These are phyloP conservation scores for Trichoderma polysporum DNA, from an alignment of 2,329 filamentous ascomycete genomes.

Conservation along the genomic window DNA sequence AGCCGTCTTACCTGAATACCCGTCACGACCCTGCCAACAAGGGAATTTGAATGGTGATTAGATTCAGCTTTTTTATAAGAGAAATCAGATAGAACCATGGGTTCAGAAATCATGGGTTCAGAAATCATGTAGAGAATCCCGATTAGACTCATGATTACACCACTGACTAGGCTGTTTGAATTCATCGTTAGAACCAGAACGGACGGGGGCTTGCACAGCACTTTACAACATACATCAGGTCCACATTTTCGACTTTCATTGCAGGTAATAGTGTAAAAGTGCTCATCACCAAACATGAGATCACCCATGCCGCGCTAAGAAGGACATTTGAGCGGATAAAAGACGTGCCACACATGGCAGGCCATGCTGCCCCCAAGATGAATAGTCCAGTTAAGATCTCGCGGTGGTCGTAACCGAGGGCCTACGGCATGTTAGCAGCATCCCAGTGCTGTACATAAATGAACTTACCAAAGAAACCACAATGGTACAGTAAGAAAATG, in stretches of 20 bases:
- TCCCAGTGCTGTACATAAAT: neutral
- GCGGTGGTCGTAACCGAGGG: slow-evolving; percentile 87
- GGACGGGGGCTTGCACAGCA: too few relatives aligned
- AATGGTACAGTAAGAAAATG: slow-evolving; percentile 66
- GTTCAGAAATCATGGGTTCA: slow-evolving; percentile 68
- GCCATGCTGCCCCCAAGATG: slow-evolving; percentile 75
- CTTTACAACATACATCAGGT: slow-evolving; percentile 62
- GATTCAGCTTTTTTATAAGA: slow-evolving; percentile 27
- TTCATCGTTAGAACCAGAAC: slow-evolving; percentile 20
- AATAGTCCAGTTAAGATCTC: slow-evolving; percentile 84
- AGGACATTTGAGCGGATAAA: slow-evolving; percentile 68
- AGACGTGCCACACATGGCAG: slow-evolving; percentile 65
- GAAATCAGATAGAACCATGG: slow-evolving; percentile 52
- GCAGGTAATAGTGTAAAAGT: slow-evolving; percentile 86
- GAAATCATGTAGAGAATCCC: slow-evolving; percentile 78
- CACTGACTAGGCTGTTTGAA: slow-evolving; percentile 64
- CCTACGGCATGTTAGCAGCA: slow-evolving; percentile 48
- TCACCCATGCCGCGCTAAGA: slow-evolving; percentile 68
- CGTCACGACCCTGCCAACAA: slow-evolving; percentile 58
- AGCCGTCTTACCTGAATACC: slow-evolving; percentile 58
- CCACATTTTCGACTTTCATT: slow-evolving; percentile 76
- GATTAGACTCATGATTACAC: slow-evolving; percentile 71
- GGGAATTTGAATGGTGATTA: slow-evolving; percentile 35
- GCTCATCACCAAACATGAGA: slow-evolving; percentile 81
- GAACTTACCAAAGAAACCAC: slow-evolving; percentile 71